These are phyloP conservation scores for Ambrosia trifida DNA, from an alignment of 129 eudicot genomes.

Conservation along the genomic window DNA sequence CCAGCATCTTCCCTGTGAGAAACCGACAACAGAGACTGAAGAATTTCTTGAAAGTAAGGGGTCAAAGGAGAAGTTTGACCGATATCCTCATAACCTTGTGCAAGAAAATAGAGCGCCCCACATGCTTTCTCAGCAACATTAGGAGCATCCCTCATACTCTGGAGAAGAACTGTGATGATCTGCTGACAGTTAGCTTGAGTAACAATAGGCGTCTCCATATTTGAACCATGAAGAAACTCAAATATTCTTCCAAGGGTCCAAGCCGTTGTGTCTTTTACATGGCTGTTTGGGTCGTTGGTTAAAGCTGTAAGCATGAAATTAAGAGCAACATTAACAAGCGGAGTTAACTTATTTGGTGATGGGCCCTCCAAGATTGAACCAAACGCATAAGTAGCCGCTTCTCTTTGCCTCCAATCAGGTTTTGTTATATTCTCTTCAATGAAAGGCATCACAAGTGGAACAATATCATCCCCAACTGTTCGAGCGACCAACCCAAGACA, in stretches of 20 bases:
- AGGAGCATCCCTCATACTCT: slow-evolving; percentile 86
- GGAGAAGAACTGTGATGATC: slow-evolving; percentile 74
- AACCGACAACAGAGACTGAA: slow-evolving; percentile 64
- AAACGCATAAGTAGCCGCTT: slow-evolving; percentile 90
- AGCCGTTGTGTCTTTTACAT: slow-evolving; percentile 93
- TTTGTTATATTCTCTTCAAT: slow-evolving; percentile 77
- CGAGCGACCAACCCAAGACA: slow-evolving; percentile 93
- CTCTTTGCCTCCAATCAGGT: slow-evolving; percentile 92
- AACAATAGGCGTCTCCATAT: slow-evolving; percentile 65
- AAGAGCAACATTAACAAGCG: slow-evolving; percentile 87
- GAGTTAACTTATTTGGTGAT: slow-evolving; percentile 75
- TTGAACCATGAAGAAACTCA: slow-evolving; percentile 87
- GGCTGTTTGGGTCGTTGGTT: slow-evolving; percentile 75
- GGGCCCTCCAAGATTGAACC: slow-evolving; percentile 98
- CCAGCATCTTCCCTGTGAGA: slow-evolving; percentile 92
- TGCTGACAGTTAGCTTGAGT: slow-evolving; percentile 78
- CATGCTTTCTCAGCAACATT: slow-evolving; percentile 95
- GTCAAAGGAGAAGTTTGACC: slow-evolving; percentile 69
- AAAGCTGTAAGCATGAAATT: slow-evolving; percentile 88
- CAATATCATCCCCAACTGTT: slow-evolving; percentile 89
- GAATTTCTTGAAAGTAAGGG: slow-evolving; percentile 83
- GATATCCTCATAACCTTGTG: slow-evolving; percentile 78
- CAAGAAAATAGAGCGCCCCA: slow-evolving; percentile 90
- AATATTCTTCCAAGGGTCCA: slow-evolving; percentile 97
- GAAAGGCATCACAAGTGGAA: slow-evolving; percentile 91